Percentiles rank a stretch among this genome's conserved stretches.
phyloP scores from a whole-genome alignment of 305 asterid genomes.

The Rubia balearica region DNA sequence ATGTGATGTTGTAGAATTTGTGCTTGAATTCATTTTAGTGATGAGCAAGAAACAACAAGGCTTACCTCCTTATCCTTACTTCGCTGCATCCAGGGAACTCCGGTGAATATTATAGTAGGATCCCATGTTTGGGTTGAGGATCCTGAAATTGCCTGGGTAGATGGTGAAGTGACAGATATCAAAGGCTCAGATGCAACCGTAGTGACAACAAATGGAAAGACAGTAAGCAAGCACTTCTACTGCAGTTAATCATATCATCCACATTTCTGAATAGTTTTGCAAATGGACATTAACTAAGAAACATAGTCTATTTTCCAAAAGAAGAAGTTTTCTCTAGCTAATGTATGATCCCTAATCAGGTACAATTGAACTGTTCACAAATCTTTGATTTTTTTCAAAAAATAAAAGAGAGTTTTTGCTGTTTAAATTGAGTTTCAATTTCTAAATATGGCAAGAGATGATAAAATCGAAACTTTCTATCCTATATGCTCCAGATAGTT shows the following conservation, averaged over 20 bases:
- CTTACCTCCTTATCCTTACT: constrained; percentile 9
- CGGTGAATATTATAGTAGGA: constrained; percentile 83
- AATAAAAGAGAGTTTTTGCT: background rate
- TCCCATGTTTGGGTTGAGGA: constrained; percentile 91
- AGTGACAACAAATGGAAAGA: constrained; percentile 50
- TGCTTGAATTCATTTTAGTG: constrained; percentile 14
- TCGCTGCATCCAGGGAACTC: constrained; percentile 67
- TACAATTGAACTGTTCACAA: too few species aligned
- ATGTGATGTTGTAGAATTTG: constrained; percentile 6
- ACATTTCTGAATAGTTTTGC: background rate
- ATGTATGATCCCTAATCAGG: too few species aligned
- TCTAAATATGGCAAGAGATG: background rate
- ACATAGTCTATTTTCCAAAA: background rate
- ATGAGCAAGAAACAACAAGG: constrained; percentile 10
- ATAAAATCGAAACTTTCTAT: background rate
- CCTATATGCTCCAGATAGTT: constrained; percentile 45
- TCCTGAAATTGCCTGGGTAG: constrained; percentile 79
- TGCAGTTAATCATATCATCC: background rate
- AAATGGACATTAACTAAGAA: background rate
- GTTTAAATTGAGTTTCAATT: background rate
- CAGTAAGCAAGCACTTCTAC: constrained; percentile 41
- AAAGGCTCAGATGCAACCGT: constrained; percentile 65
- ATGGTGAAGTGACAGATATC: constrained; percentile 68
- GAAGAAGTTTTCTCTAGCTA: background rate
- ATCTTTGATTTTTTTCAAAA: background rate